Evolutionary conservation across 495 filamentous ascomycete genomes (phyloP).

Genomic region (Polyplosphaeria fusca): DNA sequence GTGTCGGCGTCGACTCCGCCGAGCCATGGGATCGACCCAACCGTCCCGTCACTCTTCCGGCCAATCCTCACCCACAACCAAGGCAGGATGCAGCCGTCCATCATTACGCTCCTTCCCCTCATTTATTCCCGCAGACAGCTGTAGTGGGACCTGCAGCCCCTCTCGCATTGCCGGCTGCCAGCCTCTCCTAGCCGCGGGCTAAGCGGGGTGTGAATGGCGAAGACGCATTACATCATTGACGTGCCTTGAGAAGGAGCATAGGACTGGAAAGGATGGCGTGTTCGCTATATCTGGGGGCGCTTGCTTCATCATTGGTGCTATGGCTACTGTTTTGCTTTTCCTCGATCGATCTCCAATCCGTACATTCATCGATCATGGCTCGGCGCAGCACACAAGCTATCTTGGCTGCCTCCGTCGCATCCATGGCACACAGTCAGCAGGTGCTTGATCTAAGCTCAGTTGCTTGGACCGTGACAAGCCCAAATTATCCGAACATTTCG

Average conservation of each 20-base stretch:
- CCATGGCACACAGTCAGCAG: constrained; percentile 30
- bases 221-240: constrained; percentile 6
- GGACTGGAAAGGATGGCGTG: neutral
- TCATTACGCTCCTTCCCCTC: neutral
- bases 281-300: constrained; percentile 4
- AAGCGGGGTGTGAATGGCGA: neutral
- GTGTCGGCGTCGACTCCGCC: too few relatives aligned
- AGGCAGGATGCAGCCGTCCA: neutral
- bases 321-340: constrained; percentile 1
- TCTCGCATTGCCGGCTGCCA: neutral
- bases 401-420: constrained; percentile 11
- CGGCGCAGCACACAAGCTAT: constrained; percentile 21
- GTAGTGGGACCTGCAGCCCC: neutral
- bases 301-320: neutral
- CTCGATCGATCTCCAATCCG: neutral
- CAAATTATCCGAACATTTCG: constrained; percentile 46
- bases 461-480: constrained; percentile 56
- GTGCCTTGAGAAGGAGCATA: neutral
- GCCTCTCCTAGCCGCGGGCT: constrained; percentile 3
- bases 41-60: too few relatives aligned
- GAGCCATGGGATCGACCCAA: too few relatives aligned
- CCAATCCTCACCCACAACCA: too few relatives aligned
- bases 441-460: constrained; percentile 53
- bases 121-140: too few relatives aligned
- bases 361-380: constrained; percentile 3